Base-by-base conservation (phyloP, 306 rosid species). In the Vigna unguiculata region DNA sequence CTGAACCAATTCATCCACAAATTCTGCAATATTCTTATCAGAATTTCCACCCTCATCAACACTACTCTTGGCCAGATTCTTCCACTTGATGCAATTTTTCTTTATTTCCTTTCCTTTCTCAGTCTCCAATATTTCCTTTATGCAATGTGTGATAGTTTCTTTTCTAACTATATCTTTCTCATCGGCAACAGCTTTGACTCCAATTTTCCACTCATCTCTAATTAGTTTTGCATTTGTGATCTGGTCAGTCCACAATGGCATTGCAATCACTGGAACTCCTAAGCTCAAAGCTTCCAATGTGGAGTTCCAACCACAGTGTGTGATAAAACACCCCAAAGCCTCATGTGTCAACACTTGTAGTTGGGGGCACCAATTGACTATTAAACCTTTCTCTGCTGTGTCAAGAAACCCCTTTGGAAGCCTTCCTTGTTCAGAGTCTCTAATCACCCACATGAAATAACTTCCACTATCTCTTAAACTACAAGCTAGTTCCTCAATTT, bases 251-350 rank as follows among this genome's bases (percentile, higher is more conserved):
- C 75, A 78, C 32, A 41, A 49, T 24, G 81, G 81, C 81, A 78
- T 57, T 78, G 75, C 81, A 55, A 78, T 54, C 69, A 78, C 4
- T 28, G 81, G 76, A 55, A 78, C 75, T 55, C 81, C 81, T 13
- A 68, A 78, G 61, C 75, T 11, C 68, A 78, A n/a, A 41, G 76
- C 75, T 61, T 78, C 81, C 49, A 78, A 57, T 12, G 75, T 17
- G 10, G 81, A 78, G 49, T 78, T 78, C 75, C 75, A 68, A 55
- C 81, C 81, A 68, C 81, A 78, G 21, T 78, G 81, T 45, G 81
- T 43, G 12, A 78, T n/a, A 21, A 78, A 78, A 19, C 81, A 78
- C 59, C 38, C 76, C 49, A 78, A n/a, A 55, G 81, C 81, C 12
- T 68, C 69, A 68, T 78, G 81, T 68, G 60, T 57, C 4, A 78